Evolutionary conservation across 345 rosid species (phyloP).

Genomic region (Noccaea bulbosa): DNA sequence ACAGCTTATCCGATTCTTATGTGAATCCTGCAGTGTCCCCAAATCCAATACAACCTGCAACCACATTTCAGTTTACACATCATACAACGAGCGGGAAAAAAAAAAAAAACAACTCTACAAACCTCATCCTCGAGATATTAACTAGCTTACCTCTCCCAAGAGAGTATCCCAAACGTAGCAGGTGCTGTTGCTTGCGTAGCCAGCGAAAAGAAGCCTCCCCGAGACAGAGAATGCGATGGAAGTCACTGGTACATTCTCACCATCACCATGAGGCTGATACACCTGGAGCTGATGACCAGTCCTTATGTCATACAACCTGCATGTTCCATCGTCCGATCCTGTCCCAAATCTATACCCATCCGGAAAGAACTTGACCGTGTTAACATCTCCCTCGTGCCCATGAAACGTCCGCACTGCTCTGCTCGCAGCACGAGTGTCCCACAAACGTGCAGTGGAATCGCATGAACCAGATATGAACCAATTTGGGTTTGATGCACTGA

Average conservation of each 20-base stretch:
- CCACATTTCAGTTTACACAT: neutral
- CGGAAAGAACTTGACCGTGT: constrained; percentile 85
- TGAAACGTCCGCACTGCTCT: constrained; percentile 87
- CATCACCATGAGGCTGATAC: constrained; percentile 60
- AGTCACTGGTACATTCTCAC: constrained; percentile 63
- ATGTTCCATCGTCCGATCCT: constrained; percentile 95
- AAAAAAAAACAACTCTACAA: neutral
- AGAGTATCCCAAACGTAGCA: constrained; percentile 97
- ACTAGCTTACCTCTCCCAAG: constrained; percentile 70
- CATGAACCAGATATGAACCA: constrained; percentile 94
- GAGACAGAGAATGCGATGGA: constrained; percentile 93
- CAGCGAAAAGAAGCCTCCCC: constrained; percentile 93
- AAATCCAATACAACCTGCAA: constrained; percentile 81
- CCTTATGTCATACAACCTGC: constrained; percentile 90
- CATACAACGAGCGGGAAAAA: neutral
- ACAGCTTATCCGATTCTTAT: constrained; percentile 73
- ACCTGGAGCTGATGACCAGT: constrained; percentile 95
- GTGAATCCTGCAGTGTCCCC: constrained; percentile 79
- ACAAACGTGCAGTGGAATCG: constrained; percentile 82
- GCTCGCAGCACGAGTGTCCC: constrained; percentile 99
- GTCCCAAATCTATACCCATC: constrained; percentile 97
- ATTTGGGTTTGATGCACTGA: constrained; percentile 71
- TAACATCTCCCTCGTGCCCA: constrained; percentile 64
- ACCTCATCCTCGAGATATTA: neutral
- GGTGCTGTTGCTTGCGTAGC: constrained; percentile 68